Evolutionary conservation across 257 asterid genomes (phyloP), one percentile per base, ranked within the genome.

Genomic region (Solanum piurae): DNA sequence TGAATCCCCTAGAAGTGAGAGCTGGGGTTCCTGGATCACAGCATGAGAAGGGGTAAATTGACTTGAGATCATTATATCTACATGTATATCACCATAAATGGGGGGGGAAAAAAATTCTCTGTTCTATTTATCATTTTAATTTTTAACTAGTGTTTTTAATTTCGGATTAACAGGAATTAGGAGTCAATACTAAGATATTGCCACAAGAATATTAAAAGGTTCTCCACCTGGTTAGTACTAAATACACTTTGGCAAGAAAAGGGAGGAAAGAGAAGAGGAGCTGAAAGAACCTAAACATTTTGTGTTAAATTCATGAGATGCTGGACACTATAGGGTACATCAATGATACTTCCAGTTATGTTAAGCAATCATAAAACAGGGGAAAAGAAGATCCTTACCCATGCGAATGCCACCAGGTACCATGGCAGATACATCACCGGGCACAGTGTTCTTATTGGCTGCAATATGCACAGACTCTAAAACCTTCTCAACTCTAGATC

Each of bases 391-490:
- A 16, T 6, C 73, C 58, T 71, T 94, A 97, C 99, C 98, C 99
- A 97, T 97, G 34, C 99, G 96, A 87, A 97, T 95, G 91, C 99
- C 98, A 87, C 99, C 98, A 88, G 99, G 98, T 11, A 97, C 99
- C 98, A 97, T 95, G 89, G 99, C 99, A 58, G 99, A 97, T 62
- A 97, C 98, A 92, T 97, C 99, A 75, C 99, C 99, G 3, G 99
- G 99, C 88, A 97, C 98, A 6, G 99, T 97, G 71, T 97, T 97
- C 91, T 97, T 97, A 88, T 97, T 97, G 89, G 98, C 98, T 12
- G 99, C 99, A 89, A 97, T 97, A 88, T 97, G 99, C 89, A 97
- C 98, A 5, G 93, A 89, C 91, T 97, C 98, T 92, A 97, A 83
- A 84, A 97, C 98, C 89, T 97, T 97, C 91, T 97, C 99, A 74